Base-by-base conservation (phyloP, 805 yeast species). In the Candida piceae region DNA sequence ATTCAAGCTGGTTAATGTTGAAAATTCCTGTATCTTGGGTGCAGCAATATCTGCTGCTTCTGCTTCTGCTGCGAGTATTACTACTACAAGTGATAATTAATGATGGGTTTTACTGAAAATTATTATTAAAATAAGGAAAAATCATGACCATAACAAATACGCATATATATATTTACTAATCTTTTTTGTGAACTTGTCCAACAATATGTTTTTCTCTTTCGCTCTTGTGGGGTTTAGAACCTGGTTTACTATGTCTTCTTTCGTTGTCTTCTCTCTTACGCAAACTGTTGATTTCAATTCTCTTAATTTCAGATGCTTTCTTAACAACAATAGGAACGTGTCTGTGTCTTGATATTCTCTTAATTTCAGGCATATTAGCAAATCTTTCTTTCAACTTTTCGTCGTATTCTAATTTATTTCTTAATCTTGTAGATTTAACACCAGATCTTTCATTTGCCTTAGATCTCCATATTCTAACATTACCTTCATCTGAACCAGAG, bases 401-500 rank as follows among this genome's bases (percentile, higher is more conserved):
- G 58, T 87, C 95, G 63, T 93, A 90, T 62, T 90, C 96, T 51
- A 88, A 66, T 62, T 86, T 85, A 50, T 80, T 64, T 58, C 93
- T 76, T 63, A 86, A 84, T 52, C 84, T 76, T 8, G 93, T 66
- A 2, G 93, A 78, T 63, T 85, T 84, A 44, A 87, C 81, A 40
- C 79, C 79, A 1, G 94, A 71, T 53, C 97, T 72, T 41, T 86
- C 95, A 60, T 84, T 77, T 0, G 97, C 94, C 39, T 73, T 74
- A 8, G 95, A 64, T 62, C 98, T 73, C 99, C 99, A 93, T 39
- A 94, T 52, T 49, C 99, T 72, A 20, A 94, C 78, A 61, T 94
- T 94, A 48, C 96, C 94, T 60, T 93, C 99, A 61, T 93, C 98
- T 2, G 96, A 85, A 15, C 97, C 98, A 41, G 87, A 77, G 35